Conservation (phyloP, 2,329 filamentous ascomycete species). For the Orbilia quercus region DNA sequence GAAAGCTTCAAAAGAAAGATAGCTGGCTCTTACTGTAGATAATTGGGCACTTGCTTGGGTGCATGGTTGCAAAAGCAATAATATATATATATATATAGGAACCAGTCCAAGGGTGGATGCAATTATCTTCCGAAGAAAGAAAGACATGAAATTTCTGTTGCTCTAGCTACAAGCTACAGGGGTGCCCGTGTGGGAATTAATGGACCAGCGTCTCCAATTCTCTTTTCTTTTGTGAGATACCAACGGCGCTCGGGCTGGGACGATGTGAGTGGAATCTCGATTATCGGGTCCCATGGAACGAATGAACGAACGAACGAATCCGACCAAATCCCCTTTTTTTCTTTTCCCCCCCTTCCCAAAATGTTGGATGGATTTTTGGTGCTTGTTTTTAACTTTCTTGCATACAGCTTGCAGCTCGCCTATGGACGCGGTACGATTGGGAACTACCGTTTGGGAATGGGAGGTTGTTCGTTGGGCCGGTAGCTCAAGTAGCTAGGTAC, state of each 20-base stretch:
- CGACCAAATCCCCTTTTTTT: too few species aligned
- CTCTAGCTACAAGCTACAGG: not conserved
- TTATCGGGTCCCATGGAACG: conserved; percentile 24
- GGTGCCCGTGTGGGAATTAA: conserved; percentile 42
- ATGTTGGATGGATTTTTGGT: too few species aligned
- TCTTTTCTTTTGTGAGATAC: not conserved
- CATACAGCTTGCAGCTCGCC: conserved; percentile 54
- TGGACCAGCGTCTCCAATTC: conserved; percentile 11
- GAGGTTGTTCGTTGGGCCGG: conserved; percentile 6
- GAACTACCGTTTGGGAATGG: conserved; percentile 37
- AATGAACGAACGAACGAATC: not conserved
- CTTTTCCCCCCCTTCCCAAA: not conserved
- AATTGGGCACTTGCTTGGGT: too few species aligned
- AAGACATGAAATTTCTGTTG: conserved; percentile 7
- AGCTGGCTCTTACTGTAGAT: too few species aligned
- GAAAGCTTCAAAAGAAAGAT: too few species aligned
- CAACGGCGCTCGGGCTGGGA: conserved; percentile 18
- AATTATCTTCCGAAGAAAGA: too few species aligned
- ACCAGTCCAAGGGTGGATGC: too few species aligned
- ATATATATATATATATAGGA: too few species aligned
- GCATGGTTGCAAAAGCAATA: too few species aligned
- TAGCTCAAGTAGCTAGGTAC: too few species aligned
- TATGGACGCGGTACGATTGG: conserved; percentile 45
- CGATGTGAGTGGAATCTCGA: conserved; percentile 46
- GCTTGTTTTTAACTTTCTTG: too few species aligned